These are phyloP conservation scores for Drechslerella dactyloides DNA, from an alignment of 2,329 filamentous ascomycete genomes.

Conservation along the genomic window DNA sequence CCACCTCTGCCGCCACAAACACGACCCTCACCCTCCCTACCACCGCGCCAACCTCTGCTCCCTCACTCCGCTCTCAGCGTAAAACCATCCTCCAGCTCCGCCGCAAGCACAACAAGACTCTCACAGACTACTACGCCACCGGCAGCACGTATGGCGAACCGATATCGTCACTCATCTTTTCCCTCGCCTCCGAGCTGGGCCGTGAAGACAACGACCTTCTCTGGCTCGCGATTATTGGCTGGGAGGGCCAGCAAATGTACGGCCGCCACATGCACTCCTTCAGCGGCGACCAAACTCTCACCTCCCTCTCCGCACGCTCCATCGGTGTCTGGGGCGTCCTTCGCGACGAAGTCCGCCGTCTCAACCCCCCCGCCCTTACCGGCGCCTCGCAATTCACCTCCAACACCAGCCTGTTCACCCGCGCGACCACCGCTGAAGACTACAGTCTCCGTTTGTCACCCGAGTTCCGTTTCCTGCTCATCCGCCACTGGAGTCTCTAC, in stretches of 20 bases:
- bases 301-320: conserved; percentile 35
- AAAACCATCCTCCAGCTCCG: conserved; percentile 76
- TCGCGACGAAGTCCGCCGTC: conserved; percentile 87
- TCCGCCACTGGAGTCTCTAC: conserved; percentile 95
- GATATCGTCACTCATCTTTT: conserved; percentile 92
- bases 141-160: conserved; percentile 94
- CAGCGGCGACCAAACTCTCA: conserved; percentile 69
- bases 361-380: conserved; percentile 72
- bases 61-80: conserved; percentile 65
- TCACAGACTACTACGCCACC: conserved; percentile 82
- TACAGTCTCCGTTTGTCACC: conserved; percentile 90
- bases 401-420: conserved; percentile 67
- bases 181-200: conserved; percentile 89
- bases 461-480: conserved; percentile 88
- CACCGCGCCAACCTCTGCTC: conserved; percentile 68
- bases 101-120: conserved; percentile 74
- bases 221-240: conserved; percentile 93
- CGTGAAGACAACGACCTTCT: conserved; percentile 95
- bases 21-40: conserved; percentile 61
- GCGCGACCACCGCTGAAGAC: conserved; percentile 79
- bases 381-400: conserved; percentile 60
- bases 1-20: conserved; percentile 52
- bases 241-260: conserved; percentile 91
- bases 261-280: conserved; percentile 71
- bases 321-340: conserved; percentile 75